Conservation (phyloP, 306 rosid species). For the Albizia julibrissin region DNA sequence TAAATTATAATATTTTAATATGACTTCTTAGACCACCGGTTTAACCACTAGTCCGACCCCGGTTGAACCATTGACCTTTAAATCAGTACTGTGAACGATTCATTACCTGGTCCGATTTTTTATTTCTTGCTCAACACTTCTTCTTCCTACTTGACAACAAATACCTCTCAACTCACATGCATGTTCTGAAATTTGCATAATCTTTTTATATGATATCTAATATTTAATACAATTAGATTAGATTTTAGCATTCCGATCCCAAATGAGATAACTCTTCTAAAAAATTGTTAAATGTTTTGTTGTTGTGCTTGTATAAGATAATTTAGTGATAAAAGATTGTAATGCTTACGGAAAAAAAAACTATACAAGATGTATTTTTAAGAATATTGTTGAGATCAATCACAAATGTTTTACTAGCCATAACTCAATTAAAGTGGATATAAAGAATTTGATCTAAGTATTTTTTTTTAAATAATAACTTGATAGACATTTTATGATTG, state of each 20-base stretch:
- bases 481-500: background rate
- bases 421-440: background rate
- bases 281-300: background rate
- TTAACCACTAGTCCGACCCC: too few species aligned
- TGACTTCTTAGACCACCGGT: too few species aligned
- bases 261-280: background rate
- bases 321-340: background rate
- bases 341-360: background rate
- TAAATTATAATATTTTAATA: too few species aligned
- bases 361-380: background rate
- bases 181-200: too few species aligned
- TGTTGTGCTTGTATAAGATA: background rate
- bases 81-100: too few species aligned
- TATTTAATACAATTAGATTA: too few species aligned
- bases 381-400: background rate
- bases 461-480: background rate
- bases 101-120: too few species aligned
- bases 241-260: background rate
- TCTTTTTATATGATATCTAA: too few species aligned
- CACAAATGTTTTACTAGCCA: background rate
- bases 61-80: too few species aligned
- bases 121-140: background rate
- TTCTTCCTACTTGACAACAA: background rate
- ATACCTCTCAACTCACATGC: background rate
- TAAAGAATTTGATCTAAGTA: too few species aligned